Evolutionary conservation across 1,139 yeast species (phyloP).

Genomic region (Yamadazyma trypodendri): DNA sequence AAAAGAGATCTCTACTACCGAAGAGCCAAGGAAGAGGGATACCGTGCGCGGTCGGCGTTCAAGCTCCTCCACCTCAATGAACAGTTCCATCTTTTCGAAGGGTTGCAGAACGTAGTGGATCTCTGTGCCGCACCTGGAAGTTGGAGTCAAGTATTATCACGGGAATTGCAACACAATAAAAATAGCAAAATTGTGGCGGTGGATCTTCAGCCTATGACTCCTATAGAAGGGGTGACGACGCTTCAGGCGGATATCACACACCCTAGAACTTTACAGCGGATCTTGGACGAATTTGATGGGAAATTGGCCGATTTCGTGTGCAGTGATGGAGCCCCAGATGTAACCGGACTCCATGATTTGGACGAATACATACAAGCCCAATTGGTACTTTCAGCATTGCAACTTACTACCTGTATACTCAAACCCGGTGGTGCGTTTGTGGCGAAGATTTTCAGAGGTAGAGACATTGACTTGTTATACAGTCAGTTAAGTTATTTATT

Average conservation of each 20-base stretch:
- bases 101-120: conserved; percentile 82
- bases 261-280: conserved; percentile 77
- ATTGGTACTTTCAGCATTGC: conserved; percentile 83
- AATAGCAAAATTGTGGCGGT: conserved; percentile 85
- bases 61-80: conserved; percentile 87
- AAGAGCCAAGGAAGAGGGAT: conserved; percentile 95
- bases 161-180: conserved; percentile 45
- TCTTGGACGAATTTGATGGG: conserved; percentile 81
- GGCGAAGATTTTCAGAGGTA: conserved; percentile 92
- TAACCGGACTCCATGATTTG: conserved; percentile 92
- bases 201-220: conserved; percentile 96
- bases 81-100: conserved; percentile 77
- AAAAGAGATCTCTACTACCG: conserved; percentile 88
- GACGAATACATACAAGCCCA: conserved; percentile 98
- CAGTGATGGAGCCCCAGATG: conserved; percentile 98
- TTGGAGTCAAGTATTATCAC: conserved; percentile 94
- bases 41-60: conserved; percentile 96
- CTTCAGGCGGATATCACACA: conserved; percentile 97
- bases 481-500: conserved; percentile 84
- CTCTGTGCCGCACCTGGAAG: conserved; percentile 99
- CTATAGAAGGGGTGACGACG: conserved; percentile 82
- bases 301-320: conserved; percentile 94
- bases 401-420: conserved; percentile 82
- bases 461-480: conserved; percentile 90
- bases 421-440: conserved; percentile 91